phyloP scores from a whole-genome alignment of 768 basidiomycete species.

The Mycena capillaripes region DNA sequence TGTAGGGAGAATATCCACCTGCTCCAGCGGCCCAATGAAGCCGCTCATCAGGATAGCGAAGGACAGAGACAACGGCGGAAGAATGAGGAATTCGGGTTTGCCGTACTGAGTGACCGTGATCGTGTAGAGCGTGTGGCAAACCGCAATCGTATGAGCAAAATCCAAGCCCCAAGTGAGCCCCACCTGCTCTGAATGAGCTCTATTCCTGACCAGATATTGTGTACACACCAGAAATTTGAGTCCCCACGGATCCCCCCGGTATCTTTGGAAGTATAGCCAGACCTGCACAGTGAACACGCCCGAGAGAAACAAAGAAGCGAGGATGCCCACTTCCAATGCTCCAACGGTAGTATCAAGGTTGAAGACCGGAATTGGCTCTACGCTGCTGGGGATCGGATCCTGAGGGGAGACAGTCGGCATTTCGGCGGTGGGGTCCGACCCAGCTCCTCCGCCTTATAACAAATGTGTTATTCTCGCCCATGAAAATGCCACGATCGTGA shows the following conservation, averaged over 20 bases:
- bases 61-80: background rate
- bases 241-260: background rate
- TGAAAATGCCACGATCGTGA: too few species aligned
- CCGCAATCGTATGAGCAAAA: background rate
- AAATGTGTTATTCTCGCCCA: too few species aligned
- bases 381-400: too few species aligned
- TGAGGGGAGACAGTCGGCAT: too few species aligned
- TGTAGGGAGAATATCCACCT: background rate
- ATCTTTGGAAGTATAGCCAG: background rate
- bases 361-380: too few species aligned
- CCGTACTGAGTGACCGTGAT: slow-evolving; percentile 5
- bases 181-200: background rate
- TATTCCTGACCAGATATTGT: background rate
- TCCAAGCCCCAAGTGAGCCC: background rate
- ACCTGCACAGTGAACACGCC: background rate
- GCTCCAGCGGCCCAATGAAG: background rate
- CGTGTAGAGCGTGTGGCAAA: slow-evolving; percentile 11
- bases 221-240: background rate
- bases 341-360: background rate
- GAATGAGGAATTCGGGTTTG: background rate
- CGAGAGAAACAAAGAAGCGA: background rate
- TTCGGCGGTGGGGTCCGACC: too few species aligned
- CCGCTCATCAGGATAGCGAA: background rate
- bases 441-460: too few species aligned
- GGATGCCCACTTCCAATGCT: background rate